Evolutionary conservation across 768 basidiomycete species (phyloP).

Genomic region (Suillus tomentosus): DNA sequence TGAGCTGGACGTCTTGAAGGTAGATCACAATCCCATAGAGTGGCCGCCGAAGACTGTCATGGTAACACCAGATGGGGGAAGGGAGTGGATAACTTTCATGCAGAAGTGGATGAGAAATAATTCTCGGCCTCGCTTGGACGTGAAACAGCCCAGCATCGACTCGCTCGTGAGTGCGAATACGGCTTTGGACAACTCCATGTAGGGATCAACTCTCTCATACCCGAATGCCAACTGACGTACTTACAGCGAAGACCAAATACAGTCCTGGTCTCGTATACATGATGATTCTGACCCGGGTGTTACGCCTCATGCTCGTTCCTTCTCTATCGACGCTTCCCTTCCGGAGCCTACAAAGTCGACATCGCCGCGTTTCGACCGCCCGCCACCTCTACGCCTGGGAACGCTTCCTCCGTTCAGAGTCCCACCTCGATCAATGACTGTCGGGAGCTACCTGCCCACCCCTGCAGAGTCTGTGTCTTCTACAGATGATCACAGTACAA

Average conservation of each 20-base stretch:
- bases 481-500: conserved; percentile 45
- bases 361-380: conserved; percentile 38
- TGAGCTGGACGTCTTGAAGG: conserved; percentile 74
- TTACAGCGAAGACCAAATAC: conserved; percentile 41
- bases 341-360: conserved; percentile 28
- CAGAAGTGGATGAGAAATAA: conserved; percentile 77
- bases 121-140: conserved; percentile 33
- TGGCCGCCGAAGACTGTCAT: conserved; percentile 79
- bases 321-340: conserved; percentile 61
- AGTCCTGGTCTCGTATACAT: conserved; percentile 48
- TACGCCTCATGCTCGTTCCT: conserved; percentile 56
- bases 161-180: conserved; percentile 48
- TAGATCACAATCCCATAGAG: conserved; percentile 90
- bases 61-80: conserved; percentile 53
- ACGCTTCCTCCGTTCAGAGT: conserved; percentile 43
- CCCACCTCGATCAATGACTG: conserved; percentile 50
- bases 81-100: conserved; percentile 70
- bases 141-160: conserved; percentile 46
- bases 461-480: conserved; percentile 56
- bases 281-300: conserved; percentile 39
- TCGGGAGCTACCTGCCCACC: conserved; percentile 57
- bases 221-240: conserved; percentile 12
- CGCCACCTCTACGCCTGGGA: conserved; percentile 52
- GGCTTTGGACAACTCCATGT: conserved; percentile 37
- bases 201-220: conserved; percentile 11